Evolutionary conservation across 805 yeast genomes (phyloP).

Genomic region (Babjeviella inositovora): DNA sequence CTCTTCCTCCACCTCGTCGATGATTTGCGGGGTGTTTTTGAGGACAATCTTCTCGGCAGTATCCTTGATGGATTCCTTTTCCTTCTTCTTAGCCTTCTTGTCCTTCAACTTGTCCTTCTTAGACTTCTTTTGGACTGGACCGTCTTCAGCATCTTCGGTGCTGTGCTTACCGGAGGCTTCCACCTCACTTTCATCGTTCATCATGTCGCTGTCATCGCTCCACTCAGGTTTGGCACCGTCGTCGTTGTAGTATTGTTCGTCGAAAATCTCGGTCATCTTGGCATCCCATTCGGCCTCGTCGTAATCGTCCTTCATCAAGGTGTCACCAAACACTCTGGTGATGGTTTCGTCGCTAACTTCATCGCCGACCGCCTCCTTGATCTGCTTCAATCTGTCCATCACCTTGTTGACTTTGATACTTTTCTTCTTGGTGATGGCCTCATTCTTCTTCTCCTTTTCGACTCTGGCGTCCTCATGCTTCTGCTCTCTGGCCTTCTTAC

Average conservation of each 20-base stretch:
- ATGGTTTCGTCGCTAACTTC: slow-evolving; percentile 43
- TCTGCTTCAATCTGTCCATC: slow-evolving; percentile 49
- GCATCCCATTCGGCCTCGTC: slow-evolving; percentile 85
- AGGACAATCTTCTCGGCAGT: slow-evolving; percentile 72
- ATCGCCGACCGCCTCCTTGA: slow-evolving; percentile 55
- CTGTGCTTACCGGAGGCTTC: slow-evolving; percentile 16
- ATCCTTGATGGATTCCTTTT: slow-evolving; percentile 41
- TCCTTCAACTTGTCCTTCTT: slow-evolving; percentile 37
- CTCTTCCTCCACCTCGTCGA: slow-evolving; percentile 55
- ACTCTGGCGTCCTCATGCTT: slow-evolving; percentile 35
- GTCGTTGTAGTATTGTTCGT: slow-evolving; percentile 66
- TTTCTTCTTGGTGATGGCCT: slow-evolving; percentile 53
- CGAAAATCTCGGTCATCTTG: slow-evolving; percentile 70
- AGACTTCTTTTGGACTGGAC: slow-evolving; percentile 22
- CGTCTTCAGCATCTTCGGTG: slow-evolving; percentile 10
- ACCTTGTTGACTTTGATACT: slow-evolving; percentile 64
- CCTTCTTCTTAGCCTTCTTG: slow-evolving; percentile 42
- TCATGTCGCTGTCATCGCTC: slow-evolving; percentile 42
- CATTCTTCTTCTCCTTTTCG: slow-evolving; percentile 38
- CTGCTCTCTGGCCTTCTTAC: slow-evolving; percentile 73
- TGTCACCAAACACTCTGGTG: slow-evolving; percentile 53
- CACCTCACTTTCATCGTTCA: slow-evolving; percentile 24
- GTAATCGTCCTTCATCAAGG: slow-evolving; percentile 74
- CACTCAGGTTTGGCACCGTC: slow-evolving; percentile 42
- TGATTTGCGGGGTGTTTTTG: slow-evolving; percentile 42